Evolutionary conservation across 2,329 filamentous ascomycete species (phyloP), one percentile per base, ranked within the genome.

Genomic region (Exutisphaerella laricina): DNA sequence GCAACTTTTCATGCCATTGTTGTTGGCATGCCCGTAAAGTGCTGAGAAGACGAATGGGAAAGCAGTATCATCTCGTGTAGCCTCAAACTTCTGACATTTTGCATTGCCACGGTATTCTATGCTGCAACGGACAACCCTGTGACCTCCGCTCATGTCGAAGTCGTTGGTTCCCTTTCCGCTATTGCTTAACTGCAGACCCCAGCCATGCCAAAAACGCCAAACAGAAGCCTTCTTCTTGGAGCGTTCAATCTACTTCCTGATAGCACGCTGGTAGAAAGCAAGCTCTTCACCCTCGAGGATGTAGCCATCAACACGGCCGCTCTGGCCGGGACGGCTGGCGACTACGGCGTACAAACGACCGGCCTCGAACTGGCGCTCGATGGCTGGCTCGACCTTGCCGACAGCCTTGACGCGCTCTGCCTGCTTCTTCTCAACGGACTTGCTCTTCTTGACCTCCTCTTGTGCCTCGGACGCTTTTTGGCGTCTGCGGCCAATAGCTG

Each of bases 281-380:
- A 98, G 81, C 83, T 98, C 92, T 74, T 98, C 92, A 66, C 92
- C 92, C 84, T 98, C 92, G 59, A 98, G 80, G 71, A 98, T 84
- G 79, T 98, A 98, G 59, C 92, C 92, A 71, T 98, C 92, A 65
- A 80, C 82, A 74, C 92, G 88, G 66, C 92, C 92, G 70, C 86
- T 92, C 85, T 98, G 92, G 64, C 92, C 92, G 59, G 92, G 92
- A 66, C 92, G 82, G 71, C 85, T 92, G 63, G 90, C 80, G 65
- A 98, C 76, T 61, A 96, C 85, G 64, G 92, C 92, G 74, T 84
- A 96, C 62, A 98, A 77, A 74, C 94, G 90, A 81, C 90, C 89
- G 61, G 92, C 90, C 84, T 97, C 92, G 77, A 98, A 98, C 78
- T 98, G 92, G 78, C 86, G 89, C 87, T 98, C 92, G 57, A 98